A percentile compares a stretch with the other conserved stretches of the same genome.
These are phyloP conservation scores for Trichoderma cornu-damae DNA, from an alignment of 2,329 filamentous ascomycete genomes.

Conservation along the genomic window DNA sequence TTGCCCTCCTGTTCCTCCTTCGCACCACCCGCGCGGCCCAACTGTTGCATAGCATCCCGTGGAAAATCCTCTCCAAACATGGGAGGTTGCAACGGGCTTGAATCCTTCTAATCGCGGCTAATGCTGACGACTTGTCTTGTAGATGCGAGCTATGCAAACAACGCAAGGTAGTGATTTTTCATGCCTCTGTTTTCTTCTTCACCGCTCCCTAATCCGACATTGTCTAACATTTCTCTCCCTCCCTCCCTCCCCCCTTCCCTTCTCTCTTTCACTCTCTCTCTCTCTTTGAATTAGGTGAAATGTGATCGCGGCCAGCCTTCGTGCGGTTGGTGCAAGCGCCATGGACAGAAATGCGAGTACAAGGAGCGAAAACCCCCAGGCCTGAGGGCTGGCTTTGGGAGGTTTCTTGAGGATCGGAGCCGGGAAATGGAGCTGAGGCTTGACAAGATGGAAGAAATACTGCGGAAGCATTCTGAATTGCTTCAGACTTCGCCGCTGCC, in stretches of 20 bases:
- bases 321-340: constrained; percentile 63
- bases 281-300: constrained; percentile 54
- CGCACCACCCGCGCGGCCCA: neutral
- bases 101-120: neutral
- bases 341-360: constrained; percentile 60
- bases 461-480: constrained; percentile 61
- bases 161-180: constrained; percentile 56
- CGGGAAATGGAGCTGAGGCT: constrained; percentile 30
- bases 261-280: too few relatives aligned
- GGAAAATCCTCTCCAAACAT: neutral
- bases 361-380: constrained; percentile 65
- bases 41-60: neutral
- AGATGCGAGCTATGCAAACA: constrained; percentile 76
- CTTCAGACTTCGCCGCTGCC: constrained; percentile 50
- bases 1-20: neutral
- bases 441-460: constrained; percentile 62
- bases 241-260: too few relatives aligned
- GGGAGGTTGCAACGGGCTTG: neutral
- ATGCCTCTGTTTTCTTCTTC: neutral
- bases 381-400: constrained; percentile 62
- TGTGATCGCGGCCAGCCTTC: constrained; percentile 71
- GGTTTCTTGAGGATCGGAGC: constrained; percentile 64
- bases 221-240: too few relatives aligned
- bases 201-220: neutral
- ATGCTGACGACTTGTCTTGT: constrained; percentile 23